Conservation (phyloP, 805 yeast genomes). For the Yarrowia osloensis region DNA sequence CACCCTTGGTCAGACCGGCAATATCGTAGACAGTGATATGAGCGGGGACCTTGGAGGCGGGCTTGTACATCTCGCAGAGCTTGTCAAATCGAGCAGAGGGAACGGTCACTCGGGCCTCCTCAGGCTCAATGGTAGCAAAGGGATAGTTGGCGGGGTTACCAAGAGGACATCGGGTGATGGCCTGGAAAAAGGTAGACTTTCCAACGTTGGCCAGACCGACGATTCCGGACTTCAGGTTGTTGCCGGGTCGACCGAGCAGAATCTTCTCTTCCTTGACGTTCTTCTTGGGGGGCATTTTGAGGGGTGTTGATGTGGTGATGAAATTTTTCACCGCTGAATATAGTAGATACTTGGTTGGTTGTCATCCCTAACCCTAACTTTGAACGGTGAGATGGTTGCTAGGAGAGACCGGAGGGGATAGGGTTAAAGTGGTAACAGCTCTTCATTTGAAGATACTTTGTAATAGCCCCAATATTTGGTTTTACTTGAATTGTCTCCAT, state of each 20-base stretch:
- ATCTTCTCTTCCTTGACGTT: constrained; percentile 69
- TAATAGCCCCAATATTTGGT: no score
- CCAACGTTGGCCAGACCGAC: constrained; percentile 94
- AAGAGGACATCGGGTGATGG: constrained; percentile 86
- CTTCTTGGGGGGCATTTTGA: constrained; percentile 73
- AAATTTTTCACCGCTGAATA: constrained; percentile 7
- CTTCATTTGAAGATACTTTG: no score
- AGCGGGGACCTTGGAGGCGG: constrained; percentile 88
- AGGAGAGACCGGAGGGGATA: neutral
- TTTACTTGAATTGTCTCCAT: neutral
- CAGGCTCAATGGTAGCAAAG: constrained; percentile 97
- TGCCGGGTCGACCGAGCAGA: constrained; percentile 81
- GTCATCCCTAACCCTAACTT: neutral
- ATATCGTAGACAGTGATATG: constrained; percentile 91
- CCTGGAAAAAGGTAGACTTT: constrained; percentile 96
- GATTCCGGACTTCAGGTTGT: constrained; percentile 74
- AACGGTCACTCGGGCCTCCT: constrained; percentile 93
- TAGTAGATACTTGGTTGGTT: neutral
- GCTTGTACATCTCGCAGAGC: constrained; percentile 69
- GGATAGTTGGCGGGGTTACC: constrained; percentile 99
- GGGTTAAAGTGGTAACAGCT: neutral
- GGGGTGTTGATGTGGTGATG: neutral
- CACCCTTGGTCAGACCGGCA: constrained; percentile 98
- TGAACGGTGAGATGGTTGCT: neutral
- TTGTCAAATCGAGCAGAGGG: constrained; percentile 87